These are phyloP conservation scores for Trichosporon sp. DNA, from an alignment of 1,284 basidiomycete species.

Conservation along the genomic window DNA sequence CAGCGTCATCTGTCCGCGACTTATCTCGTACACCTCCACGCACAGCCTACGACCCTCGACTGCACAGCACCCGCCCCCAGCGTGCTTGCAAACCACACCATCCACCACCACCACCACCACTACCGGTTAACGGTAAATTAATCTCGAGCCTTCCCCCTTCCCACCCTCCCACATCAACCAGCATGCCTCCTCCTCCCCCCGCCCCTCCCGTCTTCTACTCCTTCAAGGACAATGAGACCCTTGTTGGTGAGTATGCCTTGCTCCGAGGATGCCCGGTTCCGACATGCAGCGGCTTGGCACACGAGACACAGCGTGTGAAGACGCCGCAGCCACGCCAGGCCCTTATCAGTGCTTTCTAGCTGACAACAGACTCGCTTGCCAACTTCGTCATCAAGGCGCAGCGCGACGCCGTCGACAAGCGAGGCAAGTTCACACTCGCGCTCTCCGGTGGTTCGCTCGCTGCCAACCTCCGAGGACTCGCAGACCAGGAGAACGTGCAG, in stretches of 20 bases:
- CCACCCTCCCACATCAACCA: constrained; percentile 14
- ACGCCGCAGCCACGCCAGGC: neutral
- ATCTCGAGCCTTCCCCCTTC: neutral
- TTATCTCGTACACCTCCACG: neutral
- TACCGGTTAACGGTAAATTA: neutral
- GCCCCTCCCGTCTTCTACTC: constrained; percentile 72
- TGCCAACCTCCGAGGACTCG: constrained; percentile 76
- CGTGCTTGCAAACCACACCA: constrained; percentile 2
- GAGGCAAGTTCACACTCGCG: constrained; percentile 89
- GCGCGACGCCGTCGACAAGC: constrained; percentile 86
- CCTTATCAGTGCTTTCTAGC: constrained; percentile 4
- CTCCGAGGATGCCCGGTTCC: constrained; percentile 5
- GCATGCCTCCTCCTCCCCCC: constrained; percentile 58
- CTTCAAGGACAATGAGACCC: constrained; percentile 66
- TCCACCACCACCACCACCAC: neutral
- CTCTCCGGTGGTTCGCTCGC: constrained; percentile 93
- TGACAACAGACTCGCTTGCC: constrained; percentile 65
- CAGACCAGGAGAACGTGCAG: constrained; percentile 72
- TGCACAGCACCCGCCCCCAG: neutral
- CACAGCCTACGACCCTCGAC: neutral
- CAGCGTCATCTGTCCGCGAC: neutral
- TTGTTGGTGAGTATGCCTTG: constrained; percentile 58
- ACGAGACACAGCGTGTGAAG: neutral
- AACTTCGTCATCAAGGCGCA: constrained; percentile 88
- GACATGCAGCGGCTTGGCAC: neutral